Evolutionary conservation across 1,284 basidiomycete genomes (phyloP).

Genomic region (Boletellus deceptivus): DNA sequence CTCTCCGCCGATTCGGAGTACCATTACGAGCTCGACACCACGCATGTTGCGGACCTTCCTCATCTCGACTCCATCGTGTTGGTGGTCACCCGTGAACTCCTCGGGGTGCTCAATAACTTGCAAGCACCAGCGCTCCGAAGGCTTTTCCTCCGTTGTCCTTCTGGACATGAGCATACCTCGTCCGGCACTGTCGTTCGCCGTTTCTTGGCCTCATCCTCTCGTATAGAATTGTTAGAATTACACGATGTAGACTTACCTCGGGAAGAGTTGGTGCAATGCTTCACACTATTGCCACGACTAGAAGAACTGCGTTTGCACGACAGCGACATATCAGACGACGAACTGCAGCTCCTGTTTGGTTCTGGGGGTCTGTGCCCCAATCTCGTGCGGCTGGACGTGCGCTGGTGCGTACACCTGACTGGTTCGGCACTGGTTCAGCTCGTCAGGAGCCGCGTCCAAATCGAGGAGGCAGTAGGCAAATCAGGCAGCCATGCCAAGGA

Average conservation of each 20-base stretch:
- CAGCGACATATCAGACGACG: conserved; percentile 55
- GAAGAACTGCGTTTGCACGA: conserved; percentile 57
- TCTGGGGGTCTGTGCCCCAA: conserved; percentile 46
- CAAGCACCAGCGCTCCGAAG: conserved; percentile 41
- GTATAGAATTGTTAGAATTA: conserved; percentile 51
- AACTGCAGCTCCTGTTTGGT: conserved; percentile 41
- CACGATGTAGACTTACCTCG: conserved; percentile 52
- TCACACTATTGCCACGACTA: conserved; percentile 41
- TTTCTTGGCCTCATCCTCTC: conserved; percentile 45
- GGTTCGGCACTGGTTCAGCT: conserved; percentile 52
- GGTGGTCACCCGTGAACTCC: conserved; percentile 42
- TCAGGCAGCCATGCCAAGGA: conserved; percentile 4
- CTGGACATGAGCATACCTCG: conserved; percentile 25
- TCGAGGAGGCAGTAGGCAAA: conserved; percentile 4
- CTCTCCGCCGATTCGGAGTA: conserved; percentile 38
- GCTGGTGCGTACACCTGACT: conserved; percentile 59
- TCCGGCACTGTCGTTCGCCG: conserved; percentile 38
- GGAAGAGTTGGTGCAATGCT: conserved; percentile 41
- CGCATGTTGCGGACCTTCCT: conserved; percentile 36
- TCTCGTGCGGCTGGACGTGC: conserved; percentile 50
- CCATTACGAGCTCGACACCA: conserved; percentile 34
- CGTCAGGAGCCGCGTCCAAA: conserved; percentile 39
- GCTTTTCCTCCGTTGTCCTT: conserved; percentile 44
- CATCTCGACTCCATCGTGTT: conserved; percentile 42
- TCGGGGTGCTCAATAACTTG: conserved; percentile 44